Conservation (phyloP, 352 stramenopile species). For the Globisporangium emineosum region DNA sequence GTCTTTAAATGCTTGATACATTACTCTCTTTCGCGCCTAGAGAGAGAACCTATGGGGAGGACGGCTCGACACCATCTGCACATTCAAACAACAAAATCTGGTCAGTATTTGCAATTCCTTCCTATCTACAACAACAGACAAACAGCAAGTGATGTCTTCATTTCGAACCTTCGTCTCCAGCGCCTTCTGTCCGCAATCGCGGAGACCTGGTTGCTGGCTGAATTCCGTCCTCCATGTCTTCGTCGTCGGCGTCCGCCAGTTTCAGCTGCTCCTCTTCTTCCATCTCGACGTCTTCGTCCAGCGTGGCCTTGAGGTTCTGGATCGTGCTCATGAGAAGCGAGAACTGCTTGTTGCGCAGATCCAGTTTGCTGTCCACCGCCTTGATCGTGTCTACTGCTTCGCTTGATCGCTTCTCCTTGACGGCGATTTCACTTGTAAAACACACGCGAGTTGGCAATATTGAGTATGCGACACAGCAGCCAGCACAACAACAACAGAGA, state of each 20-base stretch:
- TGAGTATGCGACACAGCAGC: not conserved
- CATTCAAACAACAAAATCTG: not conserved
- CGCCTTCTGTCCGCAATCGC: constrained; percentile 7
- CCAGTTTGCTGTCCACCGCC: constrained; percentile 56
- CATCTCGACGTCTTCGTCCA: constrained; percentile 67
- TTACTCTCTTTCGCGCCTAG: not conserved
- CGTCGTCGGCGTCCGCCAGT: constrained; percentile 42
- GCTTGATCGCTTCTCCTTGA: constrained; percentile 53
- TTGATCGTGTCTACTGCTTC: constrained; percentile 57
- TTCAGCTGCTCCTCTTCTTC: constrained; percentile 48
- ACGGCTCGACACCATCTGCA: constrained; percentile 10
- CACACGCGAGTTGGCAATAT: not conserved
- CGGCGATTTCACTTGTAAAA: constrained; percentile 40
- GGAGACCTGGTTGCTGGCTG: not conserved
- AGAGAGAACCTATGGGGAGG: constrained; percentile 4
- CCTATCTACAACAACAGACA: not conserved
- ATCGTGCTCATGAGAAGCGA: constrained; percentile 79
- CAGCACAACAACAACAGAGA: not conserved
- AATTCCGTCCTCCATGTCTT: constrained; percentile 66
- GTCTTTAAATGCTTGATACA: not conserved
- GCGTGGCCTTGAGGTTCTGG: constrained; percentile 76
- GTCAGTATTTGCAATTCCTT: constrained; percentile 3
- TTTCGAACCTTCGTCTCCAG: constrained; percentile 18
- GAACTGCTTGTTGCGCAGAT: constrained; percentile 78
- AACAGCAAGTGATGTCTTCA: too few species aligned